Base-by-base conservation (phyloP, 2,329 filamentous ascomycete species). In the Fusarium annulatum region DNA sequence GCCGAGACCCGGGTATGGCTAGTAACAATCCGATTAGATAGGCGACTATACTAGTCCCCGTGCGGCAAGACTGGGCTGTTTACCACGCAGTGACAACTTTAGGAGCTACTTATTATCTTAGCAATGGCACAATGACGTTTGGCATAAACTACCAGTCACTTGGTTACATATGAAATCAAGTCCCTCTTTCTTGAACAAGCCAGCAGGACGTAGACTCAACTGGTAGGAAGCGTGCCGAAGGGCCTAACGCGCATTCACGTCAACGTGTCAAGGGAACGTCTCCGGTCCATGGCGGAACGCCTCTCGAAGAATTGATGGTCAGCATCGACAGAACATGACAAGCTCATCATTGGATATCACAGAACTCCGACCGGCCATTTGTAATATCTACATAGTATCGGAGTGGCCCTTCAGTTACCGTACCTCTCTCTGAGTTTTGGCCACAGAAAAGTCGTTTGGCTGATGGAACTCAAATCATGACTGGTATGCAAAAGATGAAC, bases 401-500 rank as follows among this genome's bases (percentile, higher is more conserved):
- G 23, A 23, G 45, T 30, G 38, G 49, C 16, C 39, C 16, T n/a
- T 67, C 19, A 21, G 28, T 36, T 36, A 6, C 23, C 26, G 23
- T 30, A 10, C n/a, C 23, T 34, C 30, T 15, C 8, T n/a, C 26
- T 14, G 23, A 30, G 14, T 19, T 26, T 34, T 26, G 21, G 19
- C 34, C 23, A 23, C 23, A 53, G 39, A 52, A 48, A 64, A 48
- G 48, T 58, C 46, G 43, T 48, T 60, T 52, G 34, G 51, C n/a
- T 28, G 42, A 57, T 36, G 33, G 57, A 74, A 73, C 68, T 58
- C 26, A 46, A 64, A 72, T 41, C n/a, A 41, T 10, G 36, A 64
- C 67, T 73, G 71, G 71, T n/a, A 73, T 73, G 71, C 16, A 58
- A 21, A 59, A 18, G 18, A 43, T 61, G 41, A 33, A 6, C 14